Percentiles rank a stretch among this genome's conserved stretches.
These are phyloP conservation scores for Arthrinium phaeospermum DNA, from an alignment of 2,329 filamentous ascomycete genomes.

Conservation along the genomic window DNA sequence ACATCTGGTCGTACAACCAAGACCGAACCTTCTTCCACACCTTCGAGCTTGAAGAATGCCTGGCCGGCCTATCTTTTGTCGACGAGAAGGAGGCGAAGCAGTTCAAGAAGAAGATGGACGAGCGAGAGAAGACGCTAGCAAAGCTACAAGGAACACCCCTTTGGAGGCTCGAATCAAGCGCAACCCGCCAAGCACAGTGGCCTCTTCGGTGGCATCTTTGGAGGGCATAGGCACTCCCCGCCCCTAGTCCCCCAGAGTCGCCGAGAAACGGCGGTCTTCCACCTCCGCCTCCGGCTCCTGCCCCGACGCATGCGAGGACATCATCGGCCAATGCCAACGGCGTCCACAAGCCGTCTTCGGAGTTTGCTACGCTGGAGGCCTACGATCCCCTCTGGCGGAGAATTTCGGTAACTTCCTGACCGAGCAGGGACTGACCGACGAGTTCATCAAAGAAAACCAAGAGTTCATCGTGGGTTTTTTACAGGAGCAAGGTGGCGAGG, in stretches of 20 bases:
- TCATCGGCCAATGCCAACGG: conserved; percentile 56
- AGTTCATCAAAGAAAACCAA: conserved; percentile 71
- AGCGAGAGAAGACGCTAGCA: conserved; percentile 93
- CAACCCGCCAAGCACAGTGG: conserved; percentile 50
- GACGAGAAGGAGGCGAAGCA: conserved; percentile 98
- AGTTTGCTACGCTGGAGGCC: conserved; percentile 66
- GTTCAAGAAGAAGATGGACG: conserved; percentile 97
- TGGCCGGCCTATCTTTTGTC: conserved; percentile 88
- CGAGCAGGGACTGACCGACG: conserved; percentile 67
- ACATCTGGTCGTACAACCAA: conserved; percentile 93
- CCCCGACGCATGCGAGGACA: conserved; percentile 41
- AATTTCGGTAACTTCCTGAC: conserved; percentile 69
- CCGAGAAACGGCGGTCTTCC: conserved; percentile 42
- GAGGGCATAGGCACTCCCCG: conserved; percentile 64
- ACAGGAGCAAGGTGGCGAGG: conserved; percentile 57
- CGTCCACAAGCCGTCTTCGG: conserved; percentile 49
- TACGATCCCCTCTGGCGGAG: conserved; percentile 70
- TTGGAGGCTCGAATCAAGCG: conserved; percentile 58
- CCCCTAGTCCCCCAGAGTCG: conserved; percentile 63
- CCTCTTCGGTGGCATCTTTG: conserved; percentile 66
- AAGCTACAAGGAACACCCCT: conserved; percentile 81
- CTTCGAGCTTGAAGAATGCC: conserved; percentile 92
- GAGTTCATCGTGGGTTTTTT: conserved; percentile 72
- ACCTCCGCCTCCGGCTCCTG: conserved; percentile 39
- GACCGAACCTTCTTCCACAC: conserved; percentile 97